These are phyloP conservation scores for Daedaleopsis sinensis DNA, from an alignment of 768 basidiomycete genomes.

Conservation along the genomic window DNA sequence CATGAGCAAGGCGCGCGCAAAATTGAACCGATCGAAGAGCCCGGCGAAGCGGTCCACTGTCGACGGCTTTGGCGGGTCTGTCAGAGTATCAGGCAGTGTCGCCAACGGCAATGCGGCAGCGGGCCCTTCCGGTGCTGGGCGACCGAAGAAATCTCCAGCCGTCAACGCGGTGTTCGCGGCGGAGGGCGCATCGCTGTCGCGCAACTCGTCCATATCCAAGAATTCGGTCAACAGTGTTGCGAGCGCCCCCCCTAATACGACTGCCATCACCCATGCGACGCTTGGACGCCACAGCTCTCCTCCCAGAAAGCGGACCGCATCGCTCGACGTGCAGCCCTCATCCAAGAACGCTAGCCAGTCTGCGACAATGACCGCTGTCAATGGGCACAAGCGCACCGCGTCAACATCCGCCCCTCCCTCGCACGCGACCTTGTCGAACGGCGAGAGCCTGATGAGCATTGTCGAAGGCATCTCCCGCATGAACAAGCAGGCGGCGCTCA, in stretches of 20 bases:
- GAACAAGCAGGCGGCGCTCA: slow-evolving; percentile 35
- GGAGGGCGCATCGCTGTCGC: slow-evolving; percentile 26
- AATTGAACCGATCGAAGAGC: slow-evolving; percentile 3
- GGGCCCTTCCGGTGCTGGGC: background rate
- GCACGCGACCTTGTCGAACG: slow-evolving; percentile 11
- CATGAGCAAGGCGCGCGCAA: slow-evolving; percentile 19
- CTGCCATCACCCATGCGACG: background rate
- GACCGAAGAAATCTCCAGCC: slow-evolving; percentile 13
- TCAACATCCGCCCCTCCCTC: slow-evolving; percentile 17
- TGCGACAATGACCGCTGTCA: background rate
- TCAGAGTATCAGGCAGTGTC: background rate
- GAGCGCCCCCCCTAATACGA: slow-evolving; percentile 21
- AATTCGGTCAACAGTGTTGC: slow-evolving; percentile 27
- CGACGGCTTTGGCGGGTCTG: slow-evolving; percentile 3
- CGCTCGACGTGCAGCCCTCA: slow-evolving; percentile 15
- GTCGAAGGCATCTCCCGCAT: slow-evolving; percentile 60
- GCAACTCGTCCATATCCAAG: slow-evolving; percentile 32
- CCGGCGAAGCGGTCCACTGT: slow-evolving; percentile 6
- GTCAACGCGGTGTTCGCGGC: background rate
- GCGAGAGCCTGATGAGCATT: slow-evolving; percentile 63
- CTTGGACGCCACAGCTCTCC: slow-evolving; percentile 6
- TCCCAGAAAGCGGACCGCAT: slow-evolving; percentile 22
- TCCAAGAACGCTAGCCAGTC: background rate
- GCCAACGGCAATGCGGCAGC: background rate
- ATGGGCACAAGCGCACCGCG: slow-evolving; percentile 13